Base-by-base conservation (phyloP, 2,329 filamentous ascomycete genomes). In the Fusarium torulosum region DNA sequence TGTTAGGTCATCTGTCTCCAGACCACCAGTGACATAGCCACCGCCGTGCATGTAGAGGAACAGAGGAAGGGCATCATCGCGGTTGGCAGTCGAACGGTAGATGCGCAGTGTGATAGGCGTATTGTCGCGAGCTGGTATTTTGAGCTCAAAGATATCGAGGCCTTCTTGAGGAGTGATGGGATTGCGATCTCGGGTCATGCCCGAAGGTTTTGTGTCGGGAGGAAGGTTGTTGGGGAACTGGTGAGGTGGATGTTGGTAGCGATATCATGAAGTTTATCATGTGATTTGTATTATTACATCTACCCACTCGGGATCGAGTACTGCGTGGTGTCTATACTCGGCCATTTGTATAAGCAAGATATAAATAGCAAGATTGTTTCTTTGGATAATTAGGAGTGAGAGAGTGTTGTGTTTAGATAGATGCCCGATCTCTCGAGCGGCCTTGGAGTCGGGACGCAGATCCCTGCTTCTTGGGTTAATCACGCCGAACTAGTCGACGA, bases 171-270 rank as follows among this genome's bases (percentile, higher is more conserved):
- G 71, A 5, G 27, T 46, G 23, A 75, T 73, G 17, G 73, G 67
- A 23, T 66, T 15, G n/a, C 53, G 65, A 7, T 61, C 63, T 19
- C 72, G 59, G 10, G 50, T 66, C 66, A 71, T 75, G 11, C 45
- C 35, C 37, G 40, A n/a, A 17, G 29, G 31, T 9, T 51, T 51
- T 7, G 66, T 72, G 2, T 63, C 62, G 3, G 53, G 54, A 0
- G 71, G 67, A 0, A 76, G 63, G 19, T 74, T 75, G 21, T 72
- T 72, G 21, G 74, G 70, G 9, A 74, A 73, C 71, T 76, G 40
- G 23, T 7, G 27, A 13, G 40, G 23, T 7, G 27, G 15, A 5
- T n/a, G 20, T 67, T 9, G 53, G 55, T 20, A 27, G 4, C 31
- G 3, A 27, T 27, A 27, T 46, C 44, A 35, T 43, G 29, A 29